Evolutionary conservation across 164 flowering plant species (phyloP).

Genomic region (Litsea cubeba): DNA sequence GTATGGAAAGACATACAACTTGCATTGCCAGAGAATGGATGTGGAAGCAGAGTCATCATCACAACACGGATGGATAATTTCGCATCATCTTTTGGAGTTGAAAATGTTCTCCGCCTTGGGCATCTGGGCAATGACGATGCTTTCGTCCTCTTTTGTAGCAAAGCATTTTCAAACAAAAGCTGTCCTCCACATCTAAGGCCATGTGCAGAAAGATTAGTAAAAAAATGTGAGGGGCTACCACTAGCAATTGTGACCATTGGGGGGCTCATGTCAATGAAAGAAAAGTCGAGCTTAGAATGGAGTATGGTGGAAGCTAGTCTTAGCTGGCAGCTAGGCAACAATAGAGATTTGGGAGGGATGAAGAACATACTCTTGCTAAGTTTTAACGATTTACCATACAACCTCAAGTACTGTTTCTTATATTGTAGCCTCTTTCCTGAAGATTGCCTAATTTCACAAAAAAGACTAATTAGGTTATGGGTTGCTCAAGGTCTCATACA

Average conservation of each 20-base stretch:
- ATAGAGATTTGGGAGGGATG: neutral
- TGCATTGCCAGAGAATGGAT: slow-evolving; percentile 1
- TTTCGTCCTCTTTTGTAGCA: slow-evolving; percentile 5
- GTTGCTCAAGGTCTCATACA: too few relatives aligned
- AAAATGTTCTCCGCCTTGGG: neutral
- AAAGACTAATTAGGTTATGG: too few relatives aligned
- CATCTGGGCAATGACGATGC: neutral
- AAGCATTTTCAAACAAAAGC: slow-evolving; percentile 1
- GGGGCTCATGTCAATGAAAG: slow-evolving; percentile 7
- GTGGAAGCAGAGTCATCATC: slow-evolving; percentile 28
- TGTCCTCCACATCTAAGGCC: slow-evolving; percentile 1
- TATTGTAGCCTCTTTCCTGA: too few relatives aligned
- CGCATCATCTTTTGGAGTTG: slow-evolving; percentile 12
- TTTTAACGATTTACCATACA: slow-evolving; percentile 11
- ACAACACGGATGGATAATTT: slow-evolving; percentile 28
- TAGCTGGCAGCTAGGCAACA: slow-evolving; percentile 12
- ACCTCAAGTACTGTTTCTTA: slow-evolving; percentile 17
- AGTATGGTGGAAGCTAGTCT: slow-evolving; percentile 3
- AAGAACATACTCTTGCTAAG: slow-evolving; percentile 10
- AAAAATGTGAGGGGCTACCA: slow-evolving; percentile 23
- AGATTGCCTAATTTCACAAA: too few relatives aligned
- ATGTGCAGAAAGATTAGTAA: slow-evolving; percentile 2
- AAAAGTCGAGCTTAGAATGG: slow-evolving; percentile 10
- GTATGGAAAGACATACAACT: neutral
- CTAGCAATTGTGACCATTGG: slow-evolving; percentile 20